Percentiles rank a stretch among this genome's conserved stretches.
Evolutionary conservation across 2,329 filamentous ascomycete species (phyloP).

Genomic region (Cryphonectria radicalis): DNA sequence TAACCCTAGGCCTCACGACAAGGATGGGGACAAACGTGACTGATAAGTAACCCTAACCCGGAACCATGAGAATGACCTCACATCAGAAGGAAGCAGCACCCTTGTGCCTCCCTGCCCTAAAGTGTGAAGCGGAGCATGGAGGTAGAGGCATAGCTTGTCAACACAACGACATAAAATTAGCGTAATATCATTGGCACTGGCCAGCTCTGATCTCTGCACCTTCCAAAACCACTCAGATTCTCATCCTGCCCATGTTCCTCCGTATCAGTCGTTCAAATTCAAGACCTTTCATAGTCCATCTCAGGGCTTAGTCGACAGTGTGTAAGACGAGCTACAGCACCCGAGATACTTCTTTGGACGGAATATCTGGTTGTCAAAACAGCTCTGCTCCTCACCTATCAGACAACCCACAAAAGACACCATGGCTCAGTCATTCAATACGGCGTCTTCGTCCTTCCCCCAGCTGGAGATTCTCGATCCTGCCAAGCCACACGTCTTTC

Average conservation of each 20-base stretch:
- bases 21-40: not conserved
- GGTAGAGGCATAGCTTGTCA: not conserved
- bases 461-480: conserved; percentile 55
- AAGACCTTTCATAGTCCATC: not conserved
- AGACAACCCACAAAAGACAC: not conserved
- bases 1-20: not conserved
- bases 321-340: not conserved
- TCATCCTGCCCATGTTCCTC: not conserved
- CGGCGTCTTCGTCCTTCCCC: conserved; percentile 34
- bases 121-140: not conserved
- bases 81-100: not conserved
- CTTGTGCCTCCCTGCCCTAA: not conserved
- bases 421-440: not conserved
- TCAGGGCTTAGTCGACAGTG: not conserved
- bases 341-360: not conserved
- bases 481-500: conserved; percentile 60
- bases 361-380: not conserved
- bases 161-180: not conserved
- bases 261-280: not conserved
- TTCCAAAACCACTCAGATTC: too few species aligned
- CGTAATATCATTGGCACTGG: too few species aligned
- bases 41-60: not conserved
- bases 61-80: not conserved
- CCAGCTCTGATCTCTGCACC: not conserved
- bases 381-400: not conserved